A percentile compares a stretch with the other conserved stretches of the same genome.
These are phyloP conservation scores for Carex parvula DNA, from an alignment of 176 grass and related monocot species.

Conservation along the genomic window DNA sequence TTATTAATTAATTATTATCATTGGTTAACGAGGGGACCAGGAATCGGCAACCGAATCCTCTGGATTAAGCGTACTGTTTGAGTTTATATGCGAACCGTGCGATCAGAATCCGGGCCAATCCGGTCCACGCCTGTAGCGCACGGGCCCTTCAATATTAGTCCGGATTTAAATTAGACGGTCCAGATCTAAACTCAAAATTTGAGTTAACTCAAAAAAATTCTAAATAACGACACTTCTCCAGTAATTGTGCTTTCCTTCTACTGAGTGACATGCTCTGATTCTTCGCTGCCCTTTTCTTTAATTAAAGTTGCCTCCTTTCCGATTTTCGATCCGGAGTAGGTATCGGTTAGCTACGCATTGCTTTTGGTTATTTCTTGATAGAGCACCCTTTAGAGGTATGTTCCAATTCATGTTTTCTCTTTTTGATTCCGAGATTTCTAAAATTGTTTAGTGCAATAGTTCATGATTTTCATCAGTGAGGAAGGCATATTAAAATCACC, in stretches of 20 bases:
- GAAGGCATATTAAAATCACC: background rate
- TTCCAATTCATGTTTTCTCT: background rate
- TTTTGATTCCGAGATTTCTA: background rate
- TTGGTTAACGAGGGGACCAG: background rate
- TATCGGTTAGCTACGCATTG: conserved; percentile 5
- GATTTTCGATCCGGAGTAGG: background rate
- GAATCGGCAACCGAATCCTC: no score
- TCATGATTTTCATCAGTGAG: background rate
- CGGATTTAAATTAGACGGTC: no score
- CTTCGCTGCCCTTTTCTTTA: background rate
- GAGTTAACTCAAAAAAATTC: background rate
- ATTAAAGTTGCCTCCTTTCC: background rate
- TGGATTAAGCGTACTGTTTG: no score
- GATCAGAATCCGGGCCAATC: no score
- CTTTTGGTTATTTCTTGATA: background rate
- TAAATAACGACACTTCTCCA: background rate
- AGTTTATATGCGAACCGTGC: no score
- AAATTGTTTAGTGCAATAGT: background rate
- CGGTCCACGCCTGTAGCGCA: no score
- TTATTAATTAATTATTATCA: background rate
- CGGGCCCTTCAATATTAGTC: no score
- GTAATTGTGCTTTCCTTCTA: conserved; percentile 19
- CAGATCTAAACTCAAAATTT: no score
- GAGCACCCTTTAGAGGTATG: background rate
- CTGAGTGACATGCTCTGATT: conserved; percentile 15